Conservation (phyloP, 2,329 filamentous ascomycete species). For the Colletotrichum lupini region DNA sequence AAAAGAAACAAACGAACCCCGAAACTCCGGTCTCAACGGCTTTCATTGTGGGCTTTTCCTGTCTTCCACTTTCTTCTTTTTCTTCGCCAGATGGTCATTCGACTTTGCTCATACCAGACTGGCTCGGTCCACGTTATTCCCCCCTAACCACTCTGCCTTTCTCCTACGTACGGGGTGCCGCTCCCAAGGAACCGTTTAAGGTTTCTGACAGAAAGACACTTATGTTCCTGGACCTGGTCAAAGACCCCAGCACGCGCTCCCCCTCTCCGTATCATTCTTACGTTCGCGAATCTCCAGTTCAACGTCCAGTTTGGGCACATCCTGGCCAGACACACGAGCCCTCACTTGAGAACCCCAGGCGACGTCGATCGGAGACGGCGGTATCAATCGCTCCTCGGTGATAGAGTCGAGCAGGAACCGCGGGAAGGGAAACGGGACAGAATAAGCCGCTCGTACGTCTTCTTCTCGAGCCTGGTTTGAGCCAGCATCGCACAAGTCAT, state of each 20-base stretch:
- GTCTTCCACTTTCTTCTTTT: not conserved
- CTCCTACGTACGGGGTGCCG: not conserved
- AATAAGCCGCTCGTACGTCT: too few species aligned
- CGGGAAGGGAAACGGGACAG: too few species aligned
- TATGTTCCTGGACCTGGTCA: not conserved
- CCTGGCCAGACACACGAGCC: not conserved
- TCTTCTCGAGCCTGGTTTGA: accelerated
- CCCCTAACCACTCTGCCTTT: not conserved
- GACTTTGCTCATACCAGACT: not conserved
- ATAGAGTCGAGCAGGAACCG: not conserved
- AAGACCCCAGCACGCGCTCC: not conserved
- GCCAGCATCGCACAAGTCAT: not conserved
- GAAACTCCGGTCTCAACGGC: not conserved
- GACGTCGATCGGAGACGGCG: too few species aligned
- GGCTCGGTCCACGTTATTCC: not conserved
- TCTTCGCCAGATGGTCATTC: not conserved
- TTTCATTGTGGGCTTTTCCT: not conserved
- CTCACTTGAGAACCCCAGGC: not conserved
- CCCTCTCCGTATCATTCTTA: not conserved
- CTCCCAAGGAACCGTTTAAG: not conserved
- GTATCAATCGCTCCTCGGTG: not conserved
- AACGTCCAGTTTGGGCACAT: not conserved
- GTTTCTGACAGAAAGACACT: not conserved
- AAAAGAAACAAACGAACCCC: not conserved
- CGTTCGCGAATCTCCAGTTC: not conserved